Conservation (phyloP, 2,329 filamentous ascomycete species). For the Cytospora chrysosperma region DNA sequence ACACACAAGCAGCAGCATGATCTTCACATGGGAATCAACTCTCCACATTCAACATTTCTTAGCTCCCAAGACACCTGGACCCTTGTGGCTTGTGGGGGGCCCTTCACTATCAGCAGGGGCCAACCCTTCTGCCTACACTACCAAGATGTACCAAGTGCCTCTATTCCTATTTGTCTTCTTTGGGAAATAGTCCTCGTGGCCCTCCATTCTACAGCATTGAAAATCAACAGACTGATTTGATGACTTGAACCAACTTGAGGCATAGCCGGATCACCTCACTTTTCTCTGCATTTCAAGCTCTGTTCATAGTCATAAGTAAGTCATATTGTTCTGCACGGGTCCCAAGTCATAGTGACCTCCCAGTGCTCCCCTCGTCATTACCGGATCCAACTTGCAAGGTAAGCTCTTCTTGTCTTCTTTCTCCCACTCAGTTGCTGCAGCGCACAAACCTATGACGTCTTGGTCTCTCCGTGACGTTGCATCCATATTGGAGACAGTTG, state of each 20-base stretch:
- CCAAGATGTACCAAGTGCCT: background rate
- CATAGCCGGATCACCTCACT: background rate
- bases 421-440: background rate
- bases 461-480: background rate
- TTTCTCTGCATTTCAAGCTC: background rate
- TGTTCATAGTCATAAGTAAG: too few species aligned
- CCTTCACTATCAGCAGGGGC: background rate
- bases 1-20: background rate
- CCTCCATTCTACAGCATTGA: background rate
- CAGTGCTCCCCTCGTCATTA: background rate
- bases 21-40: conserved; percentile 4
- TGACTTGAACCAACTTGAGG: background rate
- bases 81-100: conserved; percentile 11
- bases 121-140: background rate
- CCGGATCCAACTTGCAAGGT: background rate
- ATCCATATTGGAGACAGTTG: background rate
- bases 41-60: background rate
- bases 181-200: conserved; percentile 16
- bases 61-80: conserved; percentile 3
- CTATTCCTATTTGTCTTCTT: background rate
- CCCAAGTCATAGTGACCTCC: background rate
- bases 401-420: background rate
- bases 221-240: background rate
- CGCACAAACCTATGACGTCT: background rate
- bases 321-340: background rate